Evolutionary conservation across 2,329 filamentous ascomycete genomes (phyloP).

Genomic region (Colletotrichum sp.): DNA sequence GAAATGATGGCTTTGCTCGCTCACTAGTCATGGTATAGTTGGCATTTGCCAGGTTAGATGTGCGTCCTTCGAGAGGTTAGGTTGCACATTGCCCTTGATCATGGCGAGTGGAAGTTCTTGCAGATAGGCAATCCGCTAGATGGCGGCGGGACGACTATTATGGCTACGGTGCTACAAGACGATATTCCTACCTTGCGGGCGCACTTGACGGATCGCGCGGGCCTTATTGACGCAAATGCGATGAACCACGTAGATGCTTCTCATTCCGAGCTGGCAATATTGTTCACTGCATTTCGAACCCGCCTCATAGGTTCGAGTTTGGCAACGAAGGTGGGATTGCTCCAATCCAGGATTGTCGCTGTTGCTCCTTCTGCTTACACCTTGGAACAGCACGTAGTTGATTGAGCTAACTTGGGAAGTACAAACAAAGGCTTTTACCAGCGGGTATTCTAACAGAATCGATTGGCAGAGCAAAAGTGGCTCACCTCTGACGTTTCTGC

Average conservation of each 20-base stretch:
- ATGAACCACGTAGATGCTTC: neutral
- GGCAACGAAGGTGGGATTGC: neutral
- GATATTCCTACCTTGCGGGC: neutral
- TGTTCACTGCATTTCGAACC: neutral
- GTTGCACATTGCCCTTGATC: neutral
- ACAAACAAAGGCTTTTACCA: neutral
- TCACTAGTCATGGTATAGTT: neutral
- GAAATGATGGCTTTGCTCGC: neutral
- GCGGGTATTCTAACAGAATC: neutral
- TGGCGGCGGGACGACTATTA: neutral
- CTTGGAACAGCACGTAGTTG: neutral
- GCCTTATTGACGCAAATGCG: neutral
- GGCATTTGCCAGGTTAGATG: neutral
- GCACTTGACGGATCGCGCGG: neutral
- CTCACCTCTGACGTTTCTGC: neutral
- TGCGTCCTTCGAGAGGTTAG: neutral
- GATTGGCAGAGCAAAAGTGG: neutral
- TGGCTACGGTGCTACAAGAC: neutral
- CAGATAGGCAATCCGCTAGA: neutral
- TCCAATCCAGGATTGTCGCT: neutral
- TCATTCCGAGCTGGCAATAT: neutral
- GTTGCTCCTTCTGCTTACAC: neutral
- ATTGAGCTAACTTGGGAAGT: neutral
- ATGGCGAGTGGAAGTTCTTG: neutral
- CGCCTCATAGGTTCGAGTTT: neutral